Percentiles rank a stretch among this genome's conserved stretches.
Evolutionary conservation across 225 moss, liverwort and hornwort genomes (phyloP).

Genomic region (Antitrichia curtipendula): DNA sequence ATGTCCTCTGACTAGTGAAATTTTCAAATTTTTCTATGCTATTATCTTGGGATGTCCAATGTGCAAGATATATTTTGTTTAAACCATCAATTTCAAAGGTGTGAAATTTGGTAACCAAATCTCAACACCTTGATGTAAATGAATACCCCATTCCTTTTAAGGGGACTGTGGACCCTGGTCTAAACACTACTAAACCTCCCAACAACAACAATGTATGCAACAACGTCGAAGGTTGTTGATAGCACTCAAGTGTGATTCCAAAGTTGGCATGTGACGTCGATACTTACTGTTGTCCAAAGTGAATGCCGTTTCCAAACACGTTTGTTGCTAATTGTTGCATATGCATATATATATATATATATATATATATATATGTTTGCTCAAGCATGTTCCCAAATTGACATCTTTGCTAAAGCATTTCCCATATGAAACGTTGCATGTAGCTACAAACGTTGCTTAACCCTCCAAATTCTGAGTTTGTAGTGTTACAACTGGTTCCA

Average conservation of each 20-base stretch:
- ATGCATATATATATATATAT: too few relatives aligned
- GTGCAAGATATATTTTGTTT: not conserved
- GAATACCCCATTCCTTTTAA: rapidly evolving
- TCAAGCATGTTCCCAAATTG: not conserved
- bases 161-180: rapidly evolving
- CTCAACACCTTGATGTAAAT: not conserved
- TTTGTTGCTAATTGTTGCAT: not conserved
- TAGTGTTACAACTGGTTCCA: not conserved
- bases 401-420: not conserved
- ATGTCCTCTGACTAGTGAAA: not conserved
- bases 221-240: not conserved
- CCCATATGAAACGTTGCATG: not conserved
- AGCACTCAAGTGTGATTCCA: too few relatives aligned
- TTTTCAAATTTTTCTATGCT: not conserved
- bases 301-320: not conserved
- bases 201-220: not conserved
- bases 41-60: not conserved
- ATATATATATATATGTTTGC: not conserved
- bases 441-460: not conserved
- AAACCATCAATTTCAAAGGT: not conserved
- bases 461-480: not conserved
- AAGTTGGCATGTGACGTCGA: not conserved
- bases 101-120: not conserved
- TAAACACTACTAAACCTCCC: not conserved
- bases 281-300: not conserved